Base-by-base conservation (phyloP, 139 green algal genomes). In the Marvania coccoides region DNA sequence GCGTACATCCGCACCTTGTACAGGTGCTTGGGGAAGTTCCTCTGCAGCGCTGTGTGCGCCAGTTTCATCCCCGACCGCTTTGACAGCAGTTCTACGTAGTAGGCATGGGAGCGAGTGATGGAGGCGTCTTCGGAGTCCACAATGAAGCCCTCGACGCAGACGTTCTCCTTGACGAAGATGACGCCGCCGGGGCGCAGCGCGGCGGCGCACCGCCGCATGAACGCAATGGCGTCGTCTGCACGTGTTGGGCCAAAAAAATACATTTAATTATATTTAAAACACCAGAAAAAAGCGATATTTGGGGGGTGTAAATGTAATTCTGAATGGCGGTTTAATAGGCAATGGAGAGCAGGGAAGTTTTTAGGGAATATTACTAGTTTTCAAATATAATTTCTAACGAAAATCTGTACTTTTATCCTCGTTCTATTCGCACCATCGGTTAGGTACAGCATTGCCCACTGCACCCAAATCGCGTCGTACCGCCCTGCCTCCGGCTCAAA, bases 101-200 rank as follows among this genome's bases (percentile, higher is more conserved):
- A 74, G 10, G 55, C 19, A 23, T 79, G 72, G 1, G 65, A 74
- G 42, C 91, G 77, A 3, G 93, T 97, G 5, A 98, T 54, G 53
- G 75, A 90, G 45, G 65, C 81, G 75, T 98, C 93, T 13, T 95
- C 87, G 34, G 81, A 87, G 78, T 98, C 93, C 29, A 96, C 80
- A 0, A 96, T 70, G 60, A 97, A 97, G 19, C 89, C 88, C 9
- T 83, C 54, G 14, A 75, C 68, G 53, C 60, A 79, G 26, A 95
- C 90, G 76, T 98, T 98, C 74, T 98, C 93, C 70, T 98, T 98
- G 9, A 89, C 71, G 48, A 98, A 80, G 9, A 98, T 82, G 12
- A 95, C 61, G 39, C 93, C 93, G n/a, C 80, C 90, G 0, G 79
- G 75, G 34, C 84, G 83, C 15, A 96, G 72, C 1, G 76, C 81